Evolutionary conservation across 2,329 filamentous ascomycete species (phyloP).

Genomic region (Aquanectria penicillioides): DNA sequence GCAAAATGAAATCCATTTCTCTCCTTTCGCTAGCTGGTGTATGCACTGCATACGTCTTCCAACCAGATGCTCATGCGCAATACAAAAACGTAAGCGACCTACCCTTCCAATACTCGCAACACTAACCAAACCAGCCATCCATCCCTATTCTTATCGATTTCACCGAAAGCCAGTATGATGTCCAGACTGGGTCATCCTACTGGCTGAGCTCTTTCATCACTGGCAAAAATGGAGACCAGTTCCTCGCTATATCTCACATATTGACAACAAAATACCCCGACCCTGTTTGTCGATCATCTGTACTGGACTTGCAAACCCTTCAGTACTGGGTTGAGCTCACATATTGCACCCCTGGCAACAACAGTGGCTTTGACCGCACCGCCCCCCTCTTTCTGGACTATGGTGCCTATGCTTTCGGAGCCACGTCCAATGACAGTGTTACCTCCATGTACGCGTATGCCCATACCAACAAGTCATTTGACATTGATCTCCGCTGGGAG

Average conservation of each 20-base stretch:
- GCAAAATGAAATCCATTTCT: too few species aligned
- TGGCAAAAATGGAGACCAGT: neutral
- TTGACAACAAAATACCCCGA: neutral
- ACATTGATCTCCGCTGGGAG: constrained; percentile 3
- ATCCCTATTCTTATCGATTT: neutral
- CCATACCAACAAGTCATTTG: neutral
- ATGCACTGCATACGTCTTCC: too few species aligned
- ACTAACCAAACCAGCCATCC: neutral
- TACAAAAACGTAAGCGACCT: too few species aligned
- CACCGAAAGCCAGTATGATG: constrained; percentile 1
- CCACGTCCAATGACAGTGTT: neutral
- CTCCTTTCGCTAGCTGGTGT: too few species aligned
- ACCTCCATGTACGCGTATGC: neutral
- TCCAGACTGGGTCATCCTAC: neutral
- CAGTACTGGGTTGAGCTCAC: constrained; percentile 5
- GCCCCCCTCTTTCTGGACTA: neutral
- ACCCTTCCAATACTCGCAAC: too few species aligned
- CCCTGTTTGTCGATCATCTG: neutral
- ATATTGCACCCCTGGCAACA: neutral
- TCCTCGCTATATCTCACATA: constrained; percentile 4
- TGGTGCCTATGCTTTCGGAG: neutral
- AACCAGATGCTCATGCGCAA: too few species aligned
- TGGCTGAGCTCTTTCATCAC: constrained; percentile 13
- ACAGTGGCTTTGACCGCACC: neutral
- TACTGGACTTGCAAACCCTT: neutral